Evolutionary conservation across 2,329 filamentous ascomycete species (phyloP), one percentile per base, ranked within the genome.

Genomic region (Ceratocystis lukuohia): DNA sequence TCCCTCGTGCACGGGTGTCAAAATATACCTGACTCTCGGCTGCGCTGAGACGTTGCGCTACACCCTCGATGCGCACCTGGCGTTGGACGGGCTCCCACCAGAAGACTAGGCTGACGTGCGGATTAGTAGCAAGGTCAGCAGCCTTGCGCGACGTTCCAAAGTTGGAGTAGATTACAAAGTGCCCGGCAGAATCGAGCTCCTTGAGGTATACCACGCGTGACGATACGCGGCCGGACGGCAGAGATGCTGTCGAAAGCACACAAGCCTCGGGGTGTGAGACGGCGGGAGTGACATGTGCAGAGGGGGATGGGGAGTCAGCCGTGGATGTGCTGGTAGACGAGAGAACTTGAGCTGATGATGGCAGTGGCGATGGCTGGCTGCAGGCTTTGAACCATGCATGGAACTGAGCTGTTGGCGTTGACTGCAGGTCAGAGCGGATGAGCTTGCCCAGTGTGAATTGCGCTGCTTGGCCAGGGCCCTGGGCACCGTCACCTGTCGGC

Each of bases 151-250:
- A 89, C 0, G 89, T 94, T 68, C 85, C 91, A 79, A 92, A 93
- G 76, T 99, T 99, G 73, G 85, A 88, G 80, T 97, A 99, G 62
- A 99, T 81, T 56, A 97, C 91, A 76, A 95, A 99, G 22, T 45
- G 56, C 10, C 75, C 76, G 4, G 76, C 71, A 65, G 80, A 76
- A 75, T 97, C 92, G 28, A 97, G 84, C 79, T 97, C 94, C 77
- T 99, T 99, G 70, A 99, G 82, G 77, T 97, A 99, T 46, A 99
- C 91, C 71, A 91, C 82, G 68, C 94, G 89, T 2, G 89, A 87
- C 61, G 86, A 91, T 22, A 97, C 88, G 61, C 88, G 86, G 68
- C 94, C 94, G 0, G 85, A 88, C 1, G 93, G 93, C 3, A 97
- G 82, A 28, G 82, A 79, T 0, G 92, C 91, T 0, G 94, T 99